Evolutionary conservation across 1,284 basidiomycete species (phyloP), one percentile per base, ranked within the genome.

Genomic region (Gymnopus androsaceus): DNA sequence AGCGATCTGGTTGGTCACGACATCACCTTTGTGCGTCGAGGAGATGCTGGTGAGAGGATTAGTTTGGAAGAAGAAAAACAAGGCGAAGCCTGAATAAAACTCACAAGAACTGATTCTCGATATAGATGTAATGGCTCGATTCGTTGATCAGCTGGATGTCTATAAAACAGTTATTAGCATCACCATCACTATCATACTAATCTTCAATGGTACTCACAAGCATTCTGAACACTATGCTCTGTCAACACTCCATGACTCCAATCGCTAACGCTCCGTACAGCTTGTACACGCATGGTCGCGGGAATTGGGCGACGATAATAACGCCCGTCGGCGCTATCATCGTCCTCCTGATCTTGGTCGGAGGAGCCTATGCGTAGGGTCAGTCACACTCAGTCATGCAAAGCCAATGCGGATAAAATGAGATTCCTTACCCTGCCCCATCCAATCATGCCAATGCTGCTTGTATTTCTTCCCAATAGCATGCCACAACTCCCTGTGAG

Each of bases 51-150:
- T 23, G 30, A 3, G 9, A 38, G 21, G 30, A 21, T 57, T 17
- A 28, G 51, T 58, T 34, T 30, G 42, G 57, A n/a, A 52, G 42
- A 36, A 48, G 25, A 28, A 27, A 14, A 21, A 37, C 3, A 48
- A 23, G 52, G 15, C 19, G 15, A 15, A n/a, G n/a, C 6, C 6
- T 12, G 4, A 49, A 8, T 41, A 34, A 17, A 12, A 78, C 90
- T 72, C 63, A 94, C 90, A 94, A 96, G 76, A 95, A 96, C 69
- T 96, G 94, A 66, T 97, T 96, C 74, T 96, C 90, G 60, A 96
- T 95, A 70, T 94, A 95, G 63, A 97, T 92, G 69, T 80, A 94
- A 69, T 95, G 90, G 61, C 86, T 85, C 0, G 94, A 84, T 67
- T 95, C 88, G 40, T 80, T 69, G 65, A 98, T 98, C 64, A 97